Evolutionary conservation across 1,284 basidiomycete species (phyloP), one percentile per base, ranked within the genome.

Genomic region (Singerocomus inundabilis): DNA sequence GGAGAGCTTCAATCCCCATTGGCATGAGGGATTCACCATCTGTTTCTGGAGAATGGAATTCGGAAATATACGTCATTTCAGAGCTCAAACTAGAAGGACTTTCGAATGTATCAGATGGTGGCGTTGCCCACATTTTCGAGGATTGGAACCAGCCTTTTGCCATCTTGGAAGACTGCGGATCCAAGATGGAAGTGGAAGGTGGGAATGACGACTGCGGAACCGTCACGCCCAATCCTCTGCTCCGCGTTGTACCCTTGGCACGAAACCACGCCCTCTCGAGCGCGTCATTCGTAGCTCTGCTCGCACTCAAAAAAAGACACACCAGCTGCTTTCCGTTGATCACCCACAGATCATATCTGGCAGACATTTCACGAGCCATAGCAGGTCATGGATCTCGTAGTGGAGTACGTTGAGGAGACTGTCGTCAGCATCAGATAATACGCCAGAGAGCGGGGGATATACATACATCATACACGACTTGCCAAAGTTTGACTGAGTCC

Each of bases 91-190:
- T 97, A 10, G 73, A 77, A 38, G 72, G 84, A 42, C 64, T 87
- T 15, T 73, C 79, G 0, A 76, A 83, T 53, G 68, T 98, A 11
- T 84, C 85, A 1, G 83, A 93, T 57, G 75, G 71, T 0, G 90
- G 85, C 4, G 76, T 93, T 7, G 76, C 80, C 0, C 64, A 68
- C 25, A 84, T 95, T 61, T 94, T 97, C 70, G 56, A 66, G 18
- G 63, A 65, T 12, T 63, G 60, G 60, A 55, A 37, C 51, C 46
- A 49, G 32, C 62, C 64, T 4, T 53, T 48, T 10, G 1, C 18
- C 15, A 2, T 31, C 0, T 7, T 11, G 6, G 61, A 63, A 18
- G 49, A 49, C 3, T 35, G 37, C 4, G 48, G 55, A 36, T 50
- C 48, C 8, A 25, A 3, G 32, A 65, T 68, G 62, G 53, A 61